A percentile compares a stretch with the other conserved stretches of the same genome.
Evolutionary conservation across 352 stramenopile species (phyloP).

Genomic region (Globisporangium recalcitrans): DNA sequence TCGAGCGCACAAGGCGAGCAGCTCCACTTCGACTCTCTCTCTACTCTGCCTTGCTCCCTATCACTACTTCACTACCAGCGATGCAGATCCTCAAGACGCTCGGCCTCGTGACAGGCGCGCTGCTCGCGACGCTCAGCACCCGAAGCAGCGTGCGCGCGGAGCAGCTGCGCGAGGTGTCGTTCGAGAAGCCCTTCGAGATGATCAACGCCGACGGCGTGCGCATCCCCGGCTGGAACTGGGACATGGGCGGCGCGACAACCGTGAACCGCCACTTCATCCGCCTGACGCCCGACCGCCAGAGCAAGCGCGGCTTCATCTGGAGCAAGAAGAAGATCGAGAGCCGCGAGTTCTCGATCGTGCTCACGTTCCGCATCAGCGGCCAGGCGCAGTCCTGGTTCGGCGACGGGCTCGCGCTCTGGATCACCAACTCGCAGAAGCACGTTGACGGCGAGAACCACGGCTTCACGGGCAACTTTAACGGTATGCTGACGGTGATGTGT

Average conservation of each 20-base stretch:
- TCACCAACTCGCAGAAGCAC: conserved; percentile 53
- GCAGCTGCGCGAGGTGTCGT: conserved; percentile 49
- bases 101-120: conserved; percentile 20
- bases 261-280: conserved; percentile 83
- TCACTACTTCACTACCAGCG: not conserved
- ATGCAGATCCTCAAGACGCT: conserved; percentile 19
- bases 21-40: not conserved
- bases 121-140: conserved; percentile 28
- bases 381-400: conserved; percentile 72
- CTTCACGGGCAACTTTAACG: conserved; percentile 66
- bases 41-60: not conserved
- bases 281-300: conserved; percentile 75
- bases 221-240: conserved; percentile 49
- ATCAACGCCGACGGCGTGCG: conserved; percentile 59
- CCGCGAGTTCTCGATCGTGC: conserved; percentile 66
- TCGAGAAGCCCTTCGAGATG: conserved; percentile 77
- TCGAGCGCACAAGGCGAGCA: conserved; percentile 2
- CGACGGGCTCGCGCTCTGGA: conserved; percentile 76
- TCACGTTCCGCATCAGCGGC: conserved; percentile 84
- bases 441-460: conserved; percentile 72
- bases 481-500: conserved; percentile 4
- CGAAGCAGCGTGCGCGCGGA: conserved; percentile 22
- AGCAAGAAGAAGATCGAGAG: conserved; percentile 52
- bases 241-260: conserved; percentile 48
- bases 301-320: conserved; percentile 73